phyloP scores from a whole-genome alignment of 345 rosid species.

The Nephelium lappaceum region DNA sequence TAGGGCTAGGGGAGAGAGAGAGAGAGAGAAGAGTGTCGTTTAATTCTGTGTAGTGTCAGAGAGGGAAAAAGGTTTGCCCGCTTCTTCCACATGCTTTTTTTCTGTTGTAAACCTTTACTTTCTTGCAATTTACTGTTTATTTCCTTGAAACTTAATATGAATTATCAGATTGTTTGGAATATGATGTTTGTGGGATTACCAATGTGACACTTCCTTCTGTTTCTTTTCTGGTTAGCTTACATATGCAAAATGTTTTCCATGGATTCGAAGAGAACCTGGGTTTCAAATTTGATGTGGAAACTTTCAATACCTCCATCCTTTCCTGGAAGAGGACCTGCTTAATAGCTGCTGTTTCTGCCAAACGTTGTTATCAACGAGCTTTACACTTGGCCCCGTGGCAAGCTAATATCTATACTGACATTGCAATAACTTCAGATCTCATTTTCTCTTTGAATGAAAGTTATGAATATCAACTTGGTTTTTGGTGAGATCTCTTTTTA shows the following conservation, averaged over 20 bases:
- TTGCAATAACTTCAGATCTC: conserved; percentile 74
- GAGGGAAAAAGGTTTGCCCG: not conserved
- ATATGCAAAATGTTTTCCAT: conserved; percentile 78
- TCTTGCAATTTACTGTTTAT: not conserved
- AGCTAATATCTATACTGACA: conserved; percentile 76
- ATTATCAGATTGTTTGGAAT: not conserved
- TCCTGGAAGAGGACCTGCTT: conserved; percentile 73
- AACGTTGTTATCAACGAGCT: conserved; percentile 76
- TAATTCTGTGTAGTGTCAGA: not conserved
- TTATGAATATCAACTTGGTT: conserved; percentile 29
- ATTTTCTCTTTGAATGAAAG: conserved; percentile 49
- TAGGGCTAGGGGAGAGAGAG: not conserved
- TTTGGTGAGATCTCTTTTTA: conserved; percentile 57
- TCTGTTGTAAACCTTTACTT: not conserved
- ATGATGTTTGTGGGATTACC: conserved; percentile 6
- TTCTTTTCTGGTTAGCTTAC: conserved; percentile 56
- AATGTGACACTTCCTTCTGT: conserved; percentile 18
- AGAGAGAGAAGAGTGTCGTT: not conserved
- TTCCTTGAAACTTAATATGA: not conserved
- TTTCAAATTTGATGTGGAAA: conserved; percentile 37
- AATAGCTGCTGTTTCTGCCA: conserved; percentile 65
- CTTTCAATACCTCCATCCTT: conserved; percentile 52
- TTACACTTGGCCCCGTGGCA: conserved; percentile 89
- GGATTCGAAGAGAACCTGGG: conserved; percentile 49
- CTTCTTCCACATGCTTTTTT: not conserved